Base-by-base conservation (phyloP, 192 early-diverging fungal genomes). In the Dispira parvispora region DNA sequence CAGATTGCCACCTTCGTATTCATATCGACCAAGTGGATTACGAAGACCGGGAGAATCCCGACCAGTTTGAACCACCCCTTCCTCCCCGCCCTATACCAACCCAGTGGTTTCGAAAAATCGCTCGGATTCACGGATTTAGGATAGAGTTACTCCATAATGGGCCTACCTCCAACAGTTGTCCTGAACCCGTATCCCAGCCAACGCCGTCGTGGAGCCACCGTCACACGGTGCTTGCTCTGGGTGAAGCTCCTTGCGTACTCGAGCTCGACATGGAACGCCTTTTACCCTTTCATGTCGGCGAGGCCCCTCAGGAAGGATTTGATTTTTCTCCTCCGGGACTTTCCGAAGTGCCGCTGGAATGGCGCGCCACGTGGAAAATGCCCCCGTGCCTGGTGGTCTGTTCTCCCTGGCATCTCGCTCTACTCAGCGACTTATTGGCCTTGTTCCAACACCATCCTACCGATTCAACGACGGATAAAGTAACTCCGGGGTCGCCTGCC, bases 261-360 rank as follows among this genome's bases (percentile, higher is more conserved):
- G 68, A 68, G 16, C 63, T 73, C 8, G 76, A 78, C 38, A 64
- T 69, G n/a, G 76, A 75, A 46, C 69, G 76, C 38, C 73, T 70
- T 32, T 73, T 73, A 45, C 58, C 73, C 14, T 62, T 71, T 26
- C 56, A 73, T 20, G 67, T 65, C 18, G 69, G 69, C 32, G 71
- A 73, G 66, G 46, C 74, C 12, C 25, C 20, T 6, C 32, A 6
- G 6, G 32, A 38, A 4, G 32, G 6, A 6, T 38, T 38, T 38
- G 32, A 38, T 38, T 1, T 6, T 38, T 38, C 32, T 38, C 32
- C 6, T 38, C 32, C 3, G 32, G 32, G 32, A 38, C 32, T 38
- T 38, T 6, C 32, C 32, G 32, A 38, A 38, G 32, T 4, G 32
- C 32, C 32, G 6, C 32, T 38, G 32, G 32, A 38, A 38, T 38